A percentile compares a stretch with the other conserved stretches of the same genome.
Evolutionary conservation across 345 rosid genomes (phyloP).

Genomic region (Citrus australasica): DNA sequence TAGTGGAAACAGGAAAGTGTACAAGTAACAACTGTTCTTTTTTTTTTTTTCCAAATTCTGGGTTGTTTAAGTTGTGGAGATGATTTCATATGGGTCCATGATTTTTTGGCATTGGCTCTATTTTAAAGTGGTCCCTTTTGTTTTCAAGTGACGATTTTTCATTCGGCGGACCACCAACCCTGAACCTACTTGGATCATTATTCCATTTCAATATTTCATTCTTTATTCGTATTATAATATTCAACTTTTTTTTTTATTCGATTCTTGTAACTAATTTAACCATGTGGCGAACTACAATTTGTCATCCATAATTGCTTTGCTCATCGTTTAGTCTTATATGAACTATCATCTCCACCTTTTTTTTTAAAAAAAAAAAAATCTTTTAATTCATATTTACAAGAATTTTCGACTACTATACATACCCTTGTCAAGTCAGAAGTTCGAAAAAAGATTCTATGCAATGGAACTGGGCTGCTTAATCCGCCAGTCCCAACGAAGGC

Average conservation of each 20-base stretch:
- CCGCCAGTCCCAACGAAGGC: no score
- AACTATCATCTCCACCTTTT: no score
- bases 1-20: neutral
- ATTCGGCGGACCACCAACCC: constrained; percentile 30
- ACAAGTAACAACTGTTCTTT: neutral
- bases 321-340: neutral
- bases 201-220: neutral
- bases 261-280: constrained; percentile 9
- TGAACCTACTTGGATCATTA: constrained; percentile 5
- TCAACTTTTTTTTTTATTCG: neutral
- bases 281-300: neutral
- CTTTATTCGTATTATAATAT: neutral
- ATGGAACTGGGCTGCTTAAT: no score
- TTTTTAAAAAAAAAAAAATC: no score
- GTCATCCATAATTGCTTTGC: constrained; percentile 1
- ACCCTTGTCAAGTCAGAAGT: no score
- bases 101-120: constrained; percentile 9
- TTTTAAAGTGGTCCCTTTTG: constrained; percentile 17
- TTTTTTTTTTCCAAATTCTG: neutral
- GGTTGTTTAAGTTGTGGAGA: neutral
- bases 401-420: no score
- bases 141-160: constrained; percentile 17
- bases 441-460: no score
- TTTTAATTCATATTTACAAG: no score
- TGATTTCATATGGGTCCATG: constrained; percentile 26